Evolutionary conservation across 192 early-diverging fungal species (phyloP).

Genomic region (Mortierella claussenii): DNA sequence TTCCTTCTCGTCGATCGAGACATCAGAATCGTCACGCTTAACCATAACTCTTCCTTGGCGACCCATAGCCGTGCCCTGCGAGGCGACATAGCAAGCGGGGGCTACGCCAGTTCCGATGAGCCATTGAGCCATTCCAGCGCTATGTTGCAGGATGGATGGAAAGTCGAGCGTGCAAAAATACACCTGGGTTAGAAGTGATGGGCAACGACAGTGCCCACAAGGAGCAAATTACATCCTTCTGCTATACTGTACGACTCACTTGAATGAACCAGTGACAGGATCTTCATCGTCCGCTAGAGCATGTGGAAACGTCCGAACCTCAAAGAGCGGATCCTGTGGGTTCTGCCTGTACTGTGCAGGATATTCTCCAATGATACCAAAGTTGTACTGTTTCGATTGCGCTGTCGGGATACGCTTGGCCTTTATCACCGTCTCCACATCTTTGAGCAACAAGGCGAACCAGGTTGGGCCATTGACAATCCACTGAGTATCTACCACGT

Average conservation of each 20-base stretch:
- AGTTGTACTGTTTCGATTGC: conserved; percentile 17
- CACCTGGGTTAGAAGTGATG: no score
- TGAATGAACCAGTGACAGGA: conserved; percentile 37
- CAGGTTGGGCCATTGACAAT: conserved; percentile 29
- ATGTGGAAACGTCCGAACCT: conserved; percentile 29
- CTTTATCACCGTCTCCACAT: conserved; percentile 8
- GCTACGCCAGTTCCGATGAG: conserved; percentile 20
- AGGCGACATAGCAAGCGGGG: conserved; percentile 17
- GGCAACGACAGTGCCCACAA: no score
- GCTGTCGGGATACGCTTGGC: conserved; percentile 12
- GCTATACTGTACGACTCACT: no score
- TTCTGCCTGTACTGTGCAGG: background rate
- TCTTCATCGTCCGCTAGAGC: conserved; percentile 9
- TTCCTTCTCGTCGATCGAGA: background rate
- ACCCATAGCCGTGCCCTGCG: conserved; percentile 31
- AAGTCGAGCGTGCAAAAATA: background rate
- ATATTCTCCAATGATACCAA: conserved; percentile 15
- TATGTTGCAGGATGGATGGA: background rate
- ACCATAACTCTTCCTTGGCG: conserved; percentile 16
- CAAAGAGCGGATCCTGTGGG: conserved; percentile 13
- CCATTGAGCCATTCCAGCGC: conserved; percentile 38
- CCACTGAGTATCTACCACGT: conserved; percentile 27
- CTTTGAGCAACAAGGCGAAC: conserved; percentile 26
- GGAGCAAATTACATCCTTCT: no score
- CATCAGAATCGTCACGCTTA: conserved; percentile 19